Evolutionary conservation across 139 green algal species (phyloP), one percentile per base, ranked within the genome.

Genomic region (Chlamydomonas incerta): DNA sequence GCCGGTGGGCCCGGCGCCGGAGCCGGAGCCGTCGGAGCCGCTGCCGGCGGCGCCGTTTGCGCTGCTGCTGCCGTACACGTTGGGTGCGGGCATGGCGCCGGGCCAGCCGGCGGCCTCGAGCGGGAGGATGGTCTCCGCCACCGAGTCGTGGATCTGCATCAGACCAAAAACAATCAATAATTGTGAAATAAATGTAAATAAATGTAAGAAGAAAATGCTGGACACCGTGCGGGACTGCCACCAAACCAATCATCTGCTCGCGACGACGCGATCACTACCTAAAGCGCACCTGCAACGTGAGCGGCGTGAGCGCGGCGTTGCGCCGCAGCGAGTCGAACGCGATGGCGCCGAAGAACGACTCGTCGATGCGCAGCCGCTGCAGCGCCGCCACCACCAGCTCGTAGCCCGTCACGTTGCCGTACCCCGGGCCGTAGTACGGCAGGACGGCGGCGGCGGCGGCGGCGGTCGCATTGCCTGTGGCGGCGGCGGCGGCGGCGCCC

Each of bases 331-430:
- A 31, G 73, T 80, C 73, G n/a, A 80, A 67, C n/a, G n/a, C 2
- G 17, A 80, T 55, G 28, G 73, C 31, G 15, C 73, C 73, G 31
- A 80, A 80, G 73, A 80, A 80, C 18, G 73, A 80, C 18, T 80
- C 41, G 41, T 50, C 73, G n/a, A 68, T 33, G 23, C 35, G 57
- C 34, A 82, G 74, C 24, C 58, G 57, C 34, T 57, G 58, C 34
- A 82, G 35, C 58, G 74, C 33, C 34, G 74, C 74, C 1, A 41
- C 31, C 34, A 82, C 74, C 34, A 82, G 34, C 34, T 82, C 57
- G 74, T 82, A 82, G 34, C 74, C 74, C 1, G 57, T 82, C 23
- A 72, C 74, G 24, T 82, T 80, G 52, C 31, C 52, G 73, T 80
- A 80, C 31, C 17, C 20, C 6, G 52, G 52, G 3, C 72, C 35